phyloP scores from a whole-genome alignment of 441 rosid genomes.

The Aleurites moluccanus region DNA sequence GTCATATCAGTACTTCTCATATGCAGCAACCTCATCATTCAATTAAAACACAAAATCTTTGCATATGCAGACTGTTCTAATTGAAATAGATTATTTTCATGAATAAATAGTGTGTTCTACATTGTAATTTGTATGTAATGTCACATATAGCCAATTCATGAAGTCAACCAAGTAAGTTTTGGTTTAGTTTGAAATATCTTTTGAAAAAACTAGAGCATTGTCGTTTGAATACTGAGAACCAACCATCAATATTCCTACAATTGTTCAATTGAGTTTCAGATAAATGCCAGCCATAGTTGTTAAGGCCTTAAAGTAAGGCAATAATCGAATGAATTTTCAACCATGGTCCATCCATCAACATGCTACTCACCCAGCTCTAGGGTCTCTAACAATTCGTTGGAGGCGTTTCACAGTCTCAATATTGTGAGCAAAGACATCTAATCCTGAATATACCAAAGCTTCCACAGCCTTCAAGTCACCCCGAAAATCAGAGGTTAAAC shows the following conservation, averaged over 20 bases:
- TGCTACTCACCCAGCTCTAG: conserved; percentile 84
- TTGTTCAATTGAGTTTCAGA: neutral
- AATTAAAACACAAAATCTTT: neutral
- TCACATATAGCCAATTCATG: neutral
- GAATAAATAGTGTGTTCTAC: neutral
- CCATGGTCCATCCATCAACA: conserved; percentile 4
- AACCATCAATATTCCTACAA: no score
- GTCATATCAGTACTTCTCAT: neutral
- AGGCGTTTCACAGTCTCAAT: conserved; percentile 93
- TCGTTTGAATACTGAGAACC: conserved; percentile 5
- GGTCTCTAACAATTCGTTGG: conserved; percentile 95
- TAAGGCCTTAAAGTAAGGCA: neutral
- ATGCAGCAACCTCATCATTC: neutral
- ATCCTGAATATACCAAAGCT: conserved; percentile 69
- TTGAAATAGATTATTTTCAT: neutral
- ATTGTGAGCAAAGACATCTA: conserved; percentile 97
- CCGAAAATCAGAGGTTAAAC: conserved; percentile 94
- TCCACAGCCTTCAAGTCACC: conserved; percentile 95
- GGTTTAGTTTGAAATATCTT: neutral
- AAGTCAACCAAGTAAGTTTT: neutral
- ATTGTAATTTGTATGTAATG: neutral
- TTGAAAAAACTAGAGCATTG: neutral
- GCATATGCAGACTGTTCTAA: neutral
- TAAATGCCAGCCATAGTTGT: neutral
- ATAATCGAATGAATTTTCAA: neutral